Evolutionary conservation across 768 basidiomycete genomes (phyloP), one percentile per base, ranked within the genome.

Genomic region (Suillus subluteus): DNA sequence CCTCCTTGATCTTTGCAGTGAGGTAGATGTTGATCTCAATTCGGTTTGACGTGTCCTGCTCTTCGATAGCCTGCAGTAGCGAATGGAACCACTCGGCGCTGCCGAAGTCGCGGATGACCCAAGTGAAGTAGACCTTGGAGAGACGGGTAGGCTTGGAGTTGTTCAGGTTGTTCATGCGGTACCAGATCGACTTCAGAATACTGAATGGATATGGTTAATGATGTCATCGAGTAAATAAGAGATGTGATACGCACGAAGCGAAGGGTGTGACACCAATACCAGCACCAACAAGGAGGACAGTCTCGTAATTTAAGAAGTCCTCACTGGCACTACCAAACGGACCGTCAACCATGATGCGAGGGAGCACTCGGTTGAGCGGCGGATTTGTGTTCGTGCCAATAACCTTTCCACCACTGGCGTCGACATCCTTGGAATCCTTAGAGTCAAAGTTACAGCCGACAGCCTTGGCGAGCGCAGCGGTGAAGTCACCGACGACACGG

Each of bases 211-310:
- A 62, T 59, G 58, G 64, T 70, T 26, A 62, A 32, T 44, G 50
- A 62, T 58, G 58, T 52, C 37, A 35, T 35, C 26, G 40, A 55
- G 48, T 66, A 65, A 41, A 43, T 15, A 26, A 52, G 58, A 63
- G 32, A 18, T 41, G 52, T 15, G 55, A 0, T 26, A 76, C 94
- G 83, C 74, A 96, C 90, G 92, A 94, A 63, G 96, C 95, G 72
- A 98, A 98, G 3, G 96, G 96, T 0, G 96, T 98, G 43, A 98
- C 95, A 71, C 96, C 96, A 68, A 99, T 98, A 78, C 96, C 97
- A 65, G 92, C 95, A 70, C 95, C 96, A 58, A 96, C 93, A 46
- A 98, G 87, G 40, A 97, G 79, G 43, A 96, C 85, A 1, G 94
- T 92, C 80, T 98, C 95, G 70, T 88, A 96, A 64, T 94, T 95